Evolutionary conservation across 2,329 filamentous ascomycete species (phyloP).

Genomic region (Fusarium buharicum): DNA sequence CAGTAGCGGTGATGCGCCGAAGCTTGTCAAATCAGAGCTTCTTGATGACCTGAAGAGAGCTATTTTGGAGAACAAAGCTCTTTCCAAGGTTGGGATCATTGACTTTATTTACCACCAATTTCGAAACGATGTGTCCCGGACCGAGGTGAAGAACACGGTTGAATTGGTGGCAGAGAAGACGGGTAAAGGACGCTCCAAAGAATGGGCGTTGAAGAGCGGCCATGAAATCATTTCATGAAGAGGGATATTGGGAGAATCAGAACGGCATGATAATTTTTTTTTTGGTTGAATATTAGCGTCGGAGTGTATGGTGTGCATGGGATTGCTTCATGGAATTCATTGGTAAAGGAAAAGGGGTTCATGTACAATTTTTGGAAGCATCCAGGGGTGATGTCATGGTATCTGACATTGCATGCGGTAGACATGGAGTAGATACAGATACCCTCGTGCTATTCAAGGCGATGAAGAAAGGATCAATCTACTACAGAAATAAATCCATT

Average conservation of each 20-base stretch:
- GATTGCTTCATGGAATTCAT: constrained; percentile 36
- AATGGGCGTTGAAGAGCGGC: constrained; percentile 55
- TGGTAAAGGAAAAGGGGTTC: constrained; percentile 28
- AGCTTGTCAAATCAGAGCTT: constrained; percentile 53
- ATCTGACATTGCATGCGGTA: constrained; percentile 27
- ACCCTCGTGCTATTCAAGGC: constrained; percentile 18
- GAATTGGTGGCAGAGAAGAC: constrained; percentile 55
- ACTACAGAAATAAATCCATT: constrained; percentile 6
- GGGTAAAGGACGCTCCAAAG: constrained; percentile 51
- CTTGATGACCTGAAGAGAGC: constrained; percentile 56
- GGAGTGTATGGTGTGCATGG: constrained; percentile 41
- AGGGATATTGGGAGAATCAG: constrained; percentile 9
- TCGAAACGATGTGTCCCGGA: constrained; percentile 50
- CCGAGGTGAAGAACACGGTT: constrained; percentile 56
- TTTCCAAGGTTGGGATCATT: constrained; percentile 56
- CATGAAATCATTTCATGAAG: constrained; percentile 49
- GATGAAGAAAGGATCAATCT: constrained; percentile 15
- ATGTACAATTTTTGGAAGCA: constrained; percentile 28
- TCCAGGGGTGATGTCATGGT: constrained; percentile 17
- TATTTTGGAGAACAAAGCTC: constrained; percentile 53
- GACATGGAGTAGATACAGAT: constrained; percentile 36
- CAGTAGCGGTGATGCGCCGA: constrained; percentile 36
- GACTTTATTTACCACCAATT: constrained; percentile 55
- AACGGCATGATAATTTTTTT: constrained; percentile 37
- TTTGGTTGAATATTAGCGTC: constrained; percentile 44